A percentile compares a stretch with the other conserved stretches of the same genome.
These are phyloP conservation scores for Ustilago shanxiensis DNA, from an alignment of 1,284 basidiomycete species.

Conservation along the genomic window DNA sequence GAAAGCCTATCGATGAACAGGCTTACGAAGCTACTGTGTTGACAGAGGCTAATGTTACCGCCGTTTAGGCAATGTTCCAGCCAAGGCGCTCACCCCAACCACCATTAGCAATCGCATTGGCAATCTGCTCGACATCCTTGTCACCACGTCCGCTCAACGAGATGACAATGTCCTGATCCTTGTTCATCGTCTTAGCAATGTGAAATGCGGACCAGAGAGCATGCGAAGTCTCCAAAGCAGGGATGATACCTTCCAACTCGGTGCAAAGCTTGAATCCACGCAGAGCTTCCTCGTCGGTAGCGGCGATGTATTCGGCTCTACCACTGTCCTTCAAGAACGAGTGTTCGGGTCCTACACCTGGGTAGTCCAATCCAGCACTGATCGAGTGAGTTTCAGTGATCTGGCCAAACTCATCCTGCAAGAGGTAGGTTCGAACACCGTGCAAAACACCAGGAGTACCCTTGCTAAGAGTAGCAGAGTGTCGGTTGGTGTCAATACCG, in stretches of 20 bases:
- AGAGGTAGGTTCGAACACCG: conserved; percentile 92
- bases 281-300: conserved; percentile 92
- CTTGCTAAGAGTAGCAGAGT: conserved; percentile 91
- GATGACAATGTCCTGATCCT: conserved; percentile 89
- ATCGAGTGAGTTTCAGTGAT: conserved; percentile 97
- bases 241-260: conserved; percentile 96
- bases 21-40: background rate
- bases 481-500: conserved; percentile 84
- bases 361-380: conserved; percentile 83
- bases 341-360: conserved; percentile 94
- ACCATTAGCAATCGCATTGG: conserved; percentile 72
- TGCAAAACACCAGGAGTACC: conserved; percentile 95
- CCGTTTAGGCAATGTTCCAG: conserved; percentile 58
- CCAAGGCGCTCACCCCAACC: conserved; percentile 66
- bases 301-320: conserved; percentile 90
- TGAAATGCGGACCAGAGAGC: conserved; percentile 92
- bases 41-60: too few relatives aligned
- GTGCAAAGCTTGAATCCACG: conserved; percentile 91
- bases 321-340: conserved; percentile 95
- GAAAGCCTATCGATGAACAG: background rate
- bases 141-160: conserved; percentile 80
- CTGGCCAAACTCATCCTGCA: conserved; percentile 89
- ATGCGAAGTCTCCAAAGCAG: conserved; percentile 94
- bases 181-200: conserved; percentile 84
- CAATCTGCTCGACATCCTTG: conserved; percentile 94